These are phyloP conservation scores for Emydomyces testavorans DNA, from an alignment of 2,329 filamentous ascomycete species.

Conservation along the genomic window DNA sequence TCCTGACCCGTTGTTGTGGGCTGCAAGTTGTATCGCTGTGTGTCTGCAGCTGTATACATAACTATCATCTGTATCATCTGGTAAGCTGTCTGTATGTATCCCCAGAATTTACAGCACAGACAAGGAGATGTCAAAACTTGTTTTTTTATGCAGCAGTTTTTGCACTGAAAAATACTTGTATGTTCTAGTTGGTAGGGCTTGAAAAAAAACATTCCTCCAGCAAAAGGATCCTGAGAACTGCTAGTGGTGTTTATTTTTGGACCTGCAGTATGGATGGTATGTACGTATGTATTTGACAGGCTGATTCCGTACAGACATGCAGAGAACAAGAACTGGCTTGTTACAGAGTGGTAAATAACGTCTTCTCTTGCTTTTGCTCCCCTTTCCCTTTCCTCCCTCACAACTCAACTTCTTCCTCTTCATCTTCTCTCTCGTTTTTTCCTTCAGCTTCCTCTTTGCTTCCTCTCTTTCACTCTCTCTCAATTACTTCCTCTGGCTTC, in stretches of 20 bases:
- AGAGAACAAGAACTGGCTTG: too few relatives aligned
- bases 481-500: slow-evolving; percentile 16
- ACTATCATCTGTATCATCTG: background rate
- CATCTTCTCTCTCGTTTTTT: slow-evolving; percentile 15
- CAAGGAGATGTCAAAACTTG: too few relatives aligned
- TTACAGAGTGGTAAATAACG: too few relatives aligned
- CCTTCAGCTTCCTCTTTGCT: slow-evolving; percentile 11
- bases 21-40: background rate
- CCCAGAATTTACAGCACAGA: too few relatives aligned
- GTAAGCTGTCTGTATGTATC: too few relatives aligned
- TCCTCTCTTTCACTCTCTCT: slow-evolving; percentile 7
- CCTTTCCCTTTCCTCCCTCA: slow-evolving; percentile 5
- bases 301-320: too few relatives aligned
- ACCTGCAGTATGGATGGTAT: too few relatives aligned
- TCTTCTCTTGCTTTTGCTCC: background rate
- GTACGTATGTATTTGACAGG: background rate
- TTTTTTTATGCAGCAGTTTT: too few relatives aligned
- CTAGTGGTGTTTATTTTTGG: background rate
- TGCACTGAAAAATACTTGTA: too few relatives aligned
- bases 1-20: slow-evolving; percentile 8
- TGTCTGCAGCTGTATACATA: background rate
- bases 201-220: background rate
- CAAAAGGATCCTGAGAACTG: background rate
- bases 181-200: background rate
- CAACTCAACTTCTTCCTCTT: slow-evolving; percentile 8